Base-by-base conservation (phyloP, 352 stramenopile species). In the Phytophthora chlamydospora region DNA sequence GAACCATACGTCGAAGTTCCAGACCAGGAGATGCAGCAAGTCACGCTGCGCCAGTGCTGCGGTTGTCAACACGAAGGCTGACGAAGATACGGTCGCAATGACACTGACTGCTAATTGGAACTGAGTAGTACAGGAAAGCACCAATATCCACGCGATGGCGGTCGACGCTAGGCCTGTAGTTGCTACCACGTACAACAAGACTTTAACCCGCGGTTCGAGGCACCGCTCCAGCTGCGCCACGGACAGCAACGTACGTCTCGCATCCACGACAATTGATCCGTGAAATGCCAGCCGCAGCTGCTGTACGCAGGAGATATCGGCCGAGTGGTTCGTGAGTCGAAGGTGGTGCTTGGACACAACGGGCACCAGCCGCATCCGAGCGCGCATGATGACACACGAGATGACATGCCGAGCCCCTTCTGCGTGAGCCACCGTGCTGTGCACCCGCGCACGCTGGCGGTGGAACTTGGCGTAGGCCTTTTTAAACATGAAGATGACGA, bases 401-500 rank as follows among this genome's bases (percentile, higher is more conserved):
- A 71, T 62, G 12, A 43, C 33, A 24, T 66, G 29, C 34, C 21
- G 9, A 10, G 6, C 55, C 35, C 39, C 39, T 21, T 27, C 39
- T 1, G 39, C 14, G 16, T 45, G n/a, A n/a, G n/a, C n/a, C n/a
- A n/a, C n/a, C n/a, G 7, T 4, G 39, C n/a, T 27, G 39, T 45
- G 39, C 8, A 42, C 19, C 33, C 11, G 46, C 6, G 7, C 13
- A 14, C 27, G 43, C 11, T 4, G 34, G 11, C 24, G 54, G 6
- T 6, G 38, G 35, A 29, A 41, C 42, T 44, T 47, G 27, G 31
- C 36, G 34, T 62, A 58, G 4, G 39, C 48, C 12, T 66, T 68
- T n/a, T 53, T 64, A 14, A 59, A 17, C 45, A 73, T 63, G n/a
- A 73, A 73, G n/a, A 69, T 29, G 14, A 62, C 38, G n/a, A 69